Base-by-base conservation (phyloP, 352 stramenopile species). In the Thalassiosira mediterranea region DNA sequence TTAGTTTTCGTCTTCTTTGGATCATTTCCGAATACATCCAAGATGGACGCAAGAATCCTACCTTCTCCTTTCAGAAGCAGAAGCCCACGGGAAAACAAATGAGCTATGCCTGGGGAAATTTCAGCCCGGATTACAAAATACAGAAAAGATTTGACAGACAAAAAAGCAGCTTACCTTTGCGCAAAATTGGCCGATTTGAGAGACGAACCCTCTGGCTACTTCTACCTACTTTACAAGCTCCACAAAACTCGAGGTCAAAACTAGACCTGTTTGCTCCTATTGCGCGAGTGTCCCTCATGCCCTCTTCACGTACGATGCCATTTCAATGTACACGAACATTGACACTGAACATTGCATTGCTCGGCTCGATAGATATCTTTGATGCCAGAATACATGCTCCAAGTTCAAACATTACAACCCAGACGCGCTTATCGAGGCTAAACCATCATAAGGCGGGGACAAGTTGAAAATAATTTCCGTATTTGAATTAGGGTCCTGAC, bases 301-400 rank as follows among this genome's bases (percentile, higher is more conserved):
- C 21, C 25, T 77, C 11, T 77, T 77, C 49, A 64, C 59, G 5
- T 67, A 51, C 47, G 67, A 77, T 52, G 57, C 56, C 15, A 28
- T 60, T n/a, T 40, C 52, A 60, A 74, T 74, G 64, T 74, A 74
- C 28, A 32, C 44, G 2, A 67, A 65, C 29, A 74, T 74, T 17
- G 28, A 66, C 2, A 74, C 64, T n/a, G 21, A 66, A n/a, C 11
- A 19, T 44, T 60, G 49, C 26, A 26, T 74, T 0, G 28, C 13
- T 1, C 13, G 29, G 10, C 49, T 74, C 10, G 38, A 17, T 15
- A 23, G 17, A 1, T 67, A 49, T 21, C 44, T 74, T n/a, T n/a
- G n/a, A n/a, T n/a, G n/a, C n/a, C n/a, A n/a, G n/a, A n/a, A n/a
- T n/a, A n/a, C n/a, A n/a, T n/a, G n/a, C n/a, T n/a, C n/a, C 4